phyloP scores from a whole-genome alignment of 768 basidiomycete genomes.

The Calvatia gigantea region DNA sequence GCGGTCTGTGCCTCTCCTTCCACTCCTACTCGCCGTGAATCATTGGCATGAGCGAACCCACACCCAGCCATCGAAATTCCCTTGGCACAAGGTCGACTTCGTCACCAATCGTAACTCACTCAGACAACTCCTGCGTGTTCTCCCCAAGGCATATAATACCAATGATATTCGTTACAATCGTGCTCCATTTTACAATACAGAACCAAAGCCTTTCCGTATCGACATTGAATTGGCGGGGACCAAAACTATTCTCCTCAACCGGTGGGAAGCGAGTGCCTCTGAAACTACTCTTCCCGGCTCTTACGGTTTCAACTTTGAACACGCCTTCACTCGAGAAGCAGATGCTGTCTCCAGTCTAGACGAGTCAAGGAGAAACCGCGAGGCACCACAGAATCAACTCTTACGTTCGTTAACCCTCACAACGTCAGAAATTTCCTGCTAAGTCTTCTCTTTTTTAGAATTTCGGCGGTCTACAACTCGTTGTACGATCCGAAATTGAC shows the following conservation, averaged over 20 bases:
- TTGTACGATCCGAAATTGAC: conserved; percentile 27
- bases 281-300: conserved; percentile 26
- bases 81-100: conserved; percentile 34
- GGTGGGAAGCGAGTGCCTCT: conserved; percentile 37
- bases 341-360: conserved; percentile 18
- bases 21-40: conserved; percentile 12
- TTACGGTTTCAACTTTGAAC: conserved; percentile 56
- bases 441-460: background rate
- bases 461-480: conserved; percentile 23
- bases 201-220: conserved; percentile 44
- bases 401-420: conserved; percentile 35
- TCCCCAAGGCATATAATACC: conserved; percentile 20
- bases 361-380: conserved; percentile 36
- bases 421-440: background rate
- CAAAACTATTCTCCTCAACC: conserved; percentile 50
- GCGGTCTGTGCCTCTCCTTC: conserved; percentile 5
- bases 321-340: conserved; percentile 33
- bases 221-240: conserved; percentile 54
- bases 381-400: conserved; percentile 52
- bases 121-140: conserved; percentile 55
- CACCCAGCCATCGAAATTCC: conserved; percentile 15
- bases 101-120: conserved; percentile 59
- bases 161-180: background rate
- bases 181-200: background rate
- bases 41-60: conserved; percentile 5